These are phyloP conservation scores for Coemansia sp. DNA, from an alignment of 192 early-diverging fungal genomes.

Conservation along the genomic window DNA sequence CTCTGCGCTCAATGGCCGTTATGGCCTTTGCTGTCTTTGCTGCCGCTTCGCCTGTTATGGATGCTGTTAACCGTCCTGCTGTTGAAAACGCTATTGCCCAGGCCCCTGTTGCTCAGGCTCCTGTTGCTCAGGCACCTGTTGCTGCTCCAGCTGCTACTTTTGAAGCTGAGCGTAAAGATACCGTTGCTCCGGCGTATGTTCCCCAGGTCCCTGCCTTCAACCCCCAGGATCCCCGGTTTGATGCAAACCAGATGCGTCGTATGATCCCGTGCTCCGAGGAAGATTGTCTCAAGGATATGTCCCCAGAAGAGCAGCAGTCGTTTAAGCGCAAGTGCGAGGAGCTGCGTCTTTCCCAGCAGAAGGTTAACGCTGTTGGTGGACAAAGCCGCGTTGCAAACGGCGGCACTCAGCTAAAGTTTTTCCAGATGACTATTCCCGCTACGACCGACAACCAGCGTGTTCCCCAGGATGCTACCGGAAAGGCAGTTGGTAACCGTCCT, in stretches of 20 bases:
- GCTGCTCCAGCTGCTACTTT: slow-evolving; percentile 1
- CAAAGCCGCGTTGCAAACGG: slow-evolving; percentile 35
- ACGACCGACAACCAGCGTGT: slow-evolving; percentile 17
- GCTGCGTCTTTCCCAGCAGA: slow-evolving; percentile 25
- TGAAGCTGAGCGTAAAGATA: slow-evolving; percentile 13
- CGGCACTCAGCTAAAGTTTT: slow-evolving; percentile 21
- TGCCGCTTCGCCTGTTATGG: slow-evolving; percentile 27
- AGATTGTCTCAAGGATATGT: slow-evolving; percentile 38
- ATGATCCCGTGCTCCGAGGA: slow-evolving; percentile 40
- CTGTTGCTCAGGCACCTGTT: slow-evolving; percentile 10
- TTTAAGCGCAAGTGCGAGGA: slow-evolving; percentile 41
- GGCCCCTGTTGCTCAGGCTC: slow-evolving; percentile 6
- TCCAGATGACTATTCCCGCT: slow-evolving; percentile 25
- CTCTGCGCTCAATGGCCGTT: slow-evolving; percentile 41
- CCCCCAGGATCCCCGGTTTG: slow-evolving; percentile 8
- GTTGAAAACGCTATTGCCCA: slow-evolving; percentile 12
- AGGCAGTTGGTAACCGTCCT: slow-evolving; percentile 32
- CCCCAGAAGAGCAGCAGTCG: slow-evolving; percentile 30
- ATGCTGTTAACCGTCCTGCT: slow-evolving; percentile 14
- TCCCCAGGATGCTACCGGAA: slow-evolving; percentile 6
- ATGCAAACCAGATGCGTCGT: slow-evolving; percentile 11
- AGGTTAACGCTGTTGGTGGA: slow-evolving; percentile 10
- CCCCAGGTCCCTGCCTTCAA: slow-evolving; percentile 12
- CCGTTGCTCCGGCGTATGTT: slow-evolving; percentile 9
- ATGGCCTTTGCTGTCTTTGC: slow-evolving; percentile 46